These are phyloP conservation scores for Macrolepiota fuliginosa DNA, from an alignment of 768 basidiomycete genomes.

Conservation along the genomic window DNA sequence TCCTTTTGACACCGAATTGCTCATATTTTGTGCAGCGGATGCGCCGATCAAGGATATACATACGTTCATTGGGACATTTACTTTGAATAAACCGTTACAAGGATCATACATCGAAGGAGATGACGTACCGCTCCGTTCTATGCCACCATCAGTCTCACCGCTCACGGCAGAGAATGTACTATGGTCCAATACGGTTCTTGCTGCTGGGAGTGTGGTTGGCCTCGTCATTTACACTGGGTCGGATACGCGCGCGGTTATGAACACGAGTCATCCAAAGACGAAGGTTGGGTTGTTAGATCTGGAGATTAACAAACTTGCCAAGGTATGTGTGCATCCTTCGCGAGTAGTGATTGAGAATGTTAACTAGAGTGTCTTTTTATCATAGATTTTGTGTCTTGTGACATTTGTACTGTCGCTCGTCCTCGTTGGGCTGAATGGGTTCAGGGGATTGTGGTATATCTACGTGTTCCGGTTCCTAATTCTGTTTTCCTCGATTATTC, in stretches of 20 bases:
- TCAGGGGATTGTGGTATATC: constrained; percentile 93
- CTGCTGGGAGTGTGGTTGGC: constrained; percentile 90
- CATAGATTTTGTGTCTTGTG: constrained; percentile 88
- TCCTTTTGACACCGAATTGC: neutral
- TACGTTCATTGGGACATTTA: constrained; percentile 91
- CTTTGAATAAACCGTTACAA: constrained; percentile 52
- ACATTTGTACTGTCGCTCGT: constrained; percentile 90
- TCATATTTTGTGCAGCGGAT: constrained; percentile 58
- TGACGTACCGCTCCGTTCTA: constrained; percentile 38
- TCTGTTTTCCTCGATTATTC: constrained; percentile 97
- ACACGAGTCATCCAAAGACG: constrained; percentile 94
- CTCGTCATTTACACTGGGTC: constrained; percentile 93
- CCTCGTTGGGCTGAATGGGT: constrained; percentile 94
- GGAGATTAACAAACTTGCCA: constrained; percentile 94
- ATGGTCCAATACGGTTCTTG: constrained; percentile 97
- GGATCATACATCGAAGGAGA: constrained; percentile 23
- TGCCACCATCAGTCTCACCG: constrained; percentile 64
- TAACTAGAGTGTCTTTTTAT: neutral
- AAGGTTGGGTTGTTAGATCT: constrained; percentile 90
- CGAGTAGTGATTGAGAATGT: neutral
- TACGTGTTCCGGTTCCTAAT: constrained; percentile 97
- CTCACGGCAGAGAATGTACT: constrained; percentile 94
- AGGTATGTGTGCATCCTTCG: constrained; percentile 54
- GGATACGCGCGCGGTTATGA: constrained; percentile 98
- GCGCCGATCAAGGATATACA: constrained; percentile 97